Percentiles rank a stretch among this genome's conserved stretches.
phyloP scores from a whole-genome alignment of 2,329 filamentous ascomycete genomes.

The Colletotrichum liaoningense region DNA sequence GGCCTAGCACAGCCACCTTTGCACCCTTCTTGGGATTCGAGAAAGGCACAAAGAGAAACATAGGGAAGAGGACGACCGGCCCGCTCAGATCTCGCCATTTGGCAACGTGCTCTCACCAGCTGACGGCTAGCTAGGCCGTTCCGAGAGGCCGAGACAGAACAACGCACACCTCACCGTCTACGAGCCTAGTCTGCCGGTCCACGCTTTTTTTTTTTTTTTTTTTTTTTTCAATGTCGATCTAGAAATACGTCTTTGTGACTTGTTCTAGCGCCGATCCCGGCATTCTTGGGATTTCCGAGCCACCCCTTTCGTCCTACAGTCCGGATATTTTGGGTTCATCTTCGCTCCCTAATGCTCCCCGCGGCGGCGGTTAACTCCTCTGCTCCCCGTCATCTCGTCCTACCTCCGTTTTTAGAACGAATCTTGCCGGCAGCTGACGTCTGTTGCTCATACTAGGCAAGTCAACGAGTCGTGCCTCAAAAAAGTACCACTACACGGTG shows the following conservation, averaged over 20 bases:
- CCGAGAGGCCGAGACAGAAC: slow-evolving; percentile 16
- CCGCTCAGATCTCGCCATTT: slow-evolving; percentile 29
- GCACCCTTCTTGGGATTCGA: background rate
- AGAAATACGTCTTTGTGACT: background rate
- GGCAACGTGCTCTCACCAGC: slow-evolving; percentile 27
- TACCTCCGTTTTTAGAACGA: background rate
- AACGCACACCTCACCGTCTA: slow-evolving; percentile 1
- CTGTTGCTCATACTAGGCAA: background rate
- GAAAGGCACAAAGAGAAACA: background rate
- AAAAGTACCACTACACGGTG: background rate
- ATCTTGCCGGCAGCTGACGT: background rate
- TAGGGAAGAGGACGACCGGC: background rate
- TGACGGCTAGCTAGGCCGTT: slow-evolving; percentile 1
- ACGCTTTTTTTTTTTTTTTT: background rate
- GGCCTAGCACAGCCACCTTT: slow-evolving; percentile 21
- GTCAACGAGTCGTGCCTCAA: background rate
- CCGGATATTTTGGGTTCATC: background rate
- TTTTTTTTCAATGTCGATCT: background rate
- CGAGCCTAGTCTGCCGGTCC: background rate
- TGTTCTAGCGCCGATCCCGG: slow-evolving; percentile 11
- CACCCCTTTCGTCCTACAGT: background rate
- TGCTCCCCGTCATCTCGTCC: slow-evolving; percentile 5
- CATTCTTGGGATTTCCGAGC: background rate
- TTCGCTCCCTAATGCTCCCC: background rate
- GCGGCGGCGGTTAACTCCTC: background rate